phyloP scores from a whole-genome alignment of 1,284 basidiomycete species.

The Tylopilus sp. region DNA sequence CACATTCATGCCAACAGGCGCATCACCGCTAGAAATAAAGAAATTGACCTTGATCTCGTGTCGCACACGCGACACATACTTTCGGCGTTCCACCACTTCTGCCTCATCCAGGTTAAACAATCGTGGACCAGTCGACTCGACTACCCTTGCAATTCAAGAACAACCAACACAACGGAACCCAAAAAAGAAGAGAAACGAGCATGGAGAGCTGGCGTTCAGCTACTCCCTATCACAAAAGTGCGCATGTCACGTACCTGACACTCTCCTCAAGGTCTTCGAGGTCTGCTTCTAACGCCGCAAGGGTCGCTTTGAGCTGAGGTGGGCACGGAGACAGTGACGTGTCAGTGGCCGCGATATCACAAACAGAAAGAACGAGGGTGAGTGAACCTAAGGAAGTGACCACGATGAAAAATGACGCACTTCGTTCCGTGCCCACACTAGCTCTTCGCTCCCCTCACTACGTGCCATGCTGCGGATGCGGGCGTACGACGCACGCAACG shows the following conservation, averaged over 20 bases:
- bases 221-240: neutral
- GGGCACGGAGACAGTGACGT: neutral
- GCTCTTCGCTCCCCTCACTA: constrained; percentile 73
- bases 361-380: neutral
- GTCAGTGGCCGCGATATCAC: neutral
- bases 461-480: constrained; percentile 79
- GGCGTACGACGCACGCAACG: constrained; percentile 78
- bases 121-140: constrained; percentile 85
- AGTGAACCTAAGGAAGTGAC: neutral
- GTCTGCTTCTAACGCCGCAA: constrained; percentile 84
- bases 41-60: constrained; percentile 81
- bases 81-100: constrained; percentile 79
- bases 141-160: constrained; percentile 64
- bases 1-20: neutral
- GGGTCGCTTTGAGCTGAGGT: constrained; percentile 75
- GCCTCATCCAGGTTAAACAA: constrained; percentile 82
- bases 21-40: constrained; percentile 2
- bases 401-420: constrained; percentile 49
- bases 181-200: neutral
- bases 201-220: neutral
- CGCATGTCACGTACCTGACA: constrained; percentile 70
- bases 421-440: constrained; percentile 80
- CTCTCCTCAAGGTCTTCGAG: constrained; percentile 91
- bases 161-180: neutral
- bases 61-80: constrained; percentile 80